Base-by-base conservation (phyloP, 2,329 filamentous ascomycete genomes). In the Arachnopeziza araneosa region DNA sequence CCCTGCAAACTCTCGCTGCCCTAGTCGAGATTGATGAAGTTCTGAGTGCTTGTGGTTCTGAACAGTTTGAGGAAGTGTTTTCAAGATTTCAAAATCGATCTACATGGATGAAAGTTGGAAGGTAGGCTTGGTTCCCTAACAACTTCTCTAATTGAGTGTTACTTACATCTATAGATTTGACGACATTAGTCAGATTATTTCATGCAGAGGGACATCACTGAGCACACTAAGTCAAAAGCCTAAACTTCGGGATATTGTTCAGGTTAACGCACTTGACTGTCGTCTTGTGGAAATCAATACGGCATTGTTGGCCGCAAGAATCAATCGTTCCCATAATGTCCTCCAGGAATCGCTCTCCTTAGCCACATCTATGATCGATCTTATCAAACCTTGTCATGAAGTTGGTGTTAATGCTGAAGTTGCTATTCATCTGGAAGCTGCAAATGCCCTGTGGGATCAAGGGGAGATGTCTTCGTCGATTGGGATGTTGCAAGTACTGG, bases 381-480 rank as follows among this genome's bases (percentile, higher is more conserved):
- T 98, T 24, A 84, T 92, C n/a, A 72, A 79, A 6, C 78, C 86
- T 2, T 95, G 90, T 70, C 80, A 82, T 61, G 78, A 83, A 0
- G 74, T 91, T n/a, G 90, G 89, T 0, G 76, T 98, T 1, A 83
- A 86, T 60, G 84, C 97, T 52, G 88, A 92, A 69, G 89, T 87
- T 14, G 87, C 87, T 14, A 84, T 92, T 49, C 86, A 87, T 64
- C 83, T 93, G 57, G 95, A 98, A 73, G 84, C 90, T 8, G 93
- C 96, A 12, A 91, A 89, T 69, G 91, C 96, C 7, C 78, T 99
- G 0, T 99, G 95, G 93, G 91, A 96, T 63, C 89, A 96, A 71
- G 92, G 92, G 14, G 93, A 99, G 73, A 90, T 91, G 78, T 85
- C 88, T 22, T 85, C 90, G 0, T 96, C 95, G 0, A 96, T 99